Conservation (phyloP, 768 basidiomycete genomes). For the Boletus reticulatus region DNA sequence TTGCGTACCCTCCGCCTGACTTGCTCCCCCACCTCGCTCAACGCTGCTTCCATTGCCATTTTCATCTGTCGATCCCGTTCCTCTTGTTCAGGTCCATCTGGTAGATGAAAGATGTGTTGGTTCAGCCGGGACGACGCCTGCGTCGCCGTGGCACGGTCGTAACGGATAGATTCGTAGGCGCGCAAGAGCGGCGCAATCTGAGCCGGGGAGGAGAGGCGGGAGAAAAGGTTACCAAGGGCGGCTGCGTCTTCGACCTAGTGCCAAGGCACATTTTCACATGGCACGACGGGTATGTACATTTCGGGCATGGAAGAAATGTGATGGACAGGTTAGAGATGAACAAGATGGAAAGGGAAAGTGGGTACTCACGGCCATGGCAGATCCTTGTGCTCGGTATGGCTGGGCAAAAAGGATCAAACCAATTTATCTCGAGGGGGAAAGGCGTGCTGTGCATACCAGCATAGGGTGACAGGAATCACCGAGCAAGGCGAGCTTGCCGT, state of each 20-base stretch:
- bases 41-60: constrained; percentile 42
- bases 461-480: constrained; percentile 61
- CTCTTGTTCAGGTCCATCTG: constrained; percentile 52
- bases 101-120: constrained; percentile 53
- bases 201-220: constrained; percentile 37
- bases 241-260: constrained; percentile 36
- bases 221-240: constrained; percentile 50
- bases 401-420: constrained; percentile 1
- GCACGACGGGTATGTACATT: not conserved
- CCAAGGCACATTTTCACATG: not conserved
- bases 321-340: not conserved
- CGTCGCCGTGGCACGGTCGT: constrained; percentile 45
- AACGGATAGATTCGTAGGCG: constrained; percentile 53
- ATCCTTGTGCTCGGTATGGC: constrained; percentile 56
- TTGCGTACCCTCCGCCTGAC: constrained; percentile 8
- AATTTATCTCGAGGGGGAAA: not conserved
- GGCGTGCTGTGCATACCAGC: constrained; percentile 30
- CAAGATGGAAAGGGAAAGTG: not conserved
- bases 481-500: constrained; percentile 42
- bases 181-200: constrained; percentile 47
- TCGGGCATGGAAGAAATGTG: too few species aligned
- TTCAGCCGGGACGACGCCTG: constrained; percentile 51
- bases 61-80: constrained; percentile 52
- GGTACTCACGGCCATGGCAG: constrained; percentile 48
- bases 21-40: constrained; percentile 22